Evolutionary conservation across 1,284 basidiomycete species (phyloP).

Genomic region (Tremellales sp.): DNA sequence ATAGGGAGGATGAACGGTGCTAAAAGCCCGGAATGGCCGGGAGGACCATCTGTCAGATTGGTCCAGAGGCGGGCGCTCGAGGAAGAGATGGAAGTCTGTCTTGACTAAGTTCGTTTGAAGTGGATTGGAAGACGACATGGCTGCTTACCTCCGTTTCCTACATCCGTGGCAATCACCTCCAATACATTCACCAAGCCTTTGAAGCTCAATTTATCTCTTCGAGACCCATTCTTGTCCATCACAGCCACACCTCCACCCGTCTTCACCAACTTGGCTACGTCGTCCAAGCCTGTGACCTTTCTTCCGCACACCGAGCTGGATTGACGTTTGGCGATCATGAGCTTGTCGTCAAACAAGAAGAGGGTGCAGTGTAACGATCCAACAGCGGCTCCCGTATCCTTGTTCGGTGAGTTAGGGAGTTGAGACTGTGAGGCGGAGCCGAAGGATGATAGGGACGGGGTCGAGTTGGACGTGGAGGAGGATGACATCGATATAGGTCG

Average conservation of each 20-base stretch:
- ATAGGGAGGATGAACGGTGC: slow-evolving; percentile 67
- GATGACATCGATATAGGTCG: background rate
- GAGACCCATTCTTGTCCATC: slow-evolving; percentile 46
- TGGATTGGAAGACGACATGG: too few species aligned
- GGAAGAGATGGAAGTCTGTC: slow-evolving; percentile 75
- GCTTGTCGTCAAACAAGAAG: slow-evolving; percentile 91
- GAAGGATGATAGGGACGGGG: slow-evolving; percentile 54
- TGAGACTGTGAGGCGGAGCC: slow-evolving; percentile 53
- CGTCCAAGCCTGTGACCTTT: slow-evolving; percentile 75
- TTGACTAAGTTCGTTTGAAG: slow-evolving; percentile 6
- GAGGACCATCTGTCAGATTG: slow-evolving; percentile 77
- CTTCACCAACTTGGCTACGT: slow-evolving; percentile 71
- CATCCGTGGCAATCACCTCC: slow-evolving; percentile 77
- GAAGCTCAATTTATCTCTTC: slow-evolving; percentile 76
- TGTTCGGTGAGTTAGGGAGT: slow-evolving; percentile 11
- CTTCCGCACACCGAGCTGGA: slow-evolving; percentile 68
- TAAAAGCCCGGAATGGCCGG: slow-evolving; percentile 70
- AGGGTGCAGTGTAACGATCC: slow-evolving; percentile 78
- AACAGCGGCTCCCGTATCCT: background rate
- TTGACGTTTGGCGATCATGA: slow-evolving; percentile 86
- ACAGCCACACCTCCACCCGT: slow-evolving; percentile 46
- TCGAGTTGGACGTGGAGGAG: slow-evolving; percentile 54
- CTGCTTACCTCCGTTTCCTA: slow-evolving; percentile 70
- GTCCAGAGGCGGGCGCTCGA: slow-evolving; percentile 74
- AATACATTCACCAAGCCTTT: slow-evolving; percentile 81